phyloP scores from a whole-genome alignment of 2,329 filamentous ascomycete genomes.

The Aspergillus fumigatiaffinis region DNA sequence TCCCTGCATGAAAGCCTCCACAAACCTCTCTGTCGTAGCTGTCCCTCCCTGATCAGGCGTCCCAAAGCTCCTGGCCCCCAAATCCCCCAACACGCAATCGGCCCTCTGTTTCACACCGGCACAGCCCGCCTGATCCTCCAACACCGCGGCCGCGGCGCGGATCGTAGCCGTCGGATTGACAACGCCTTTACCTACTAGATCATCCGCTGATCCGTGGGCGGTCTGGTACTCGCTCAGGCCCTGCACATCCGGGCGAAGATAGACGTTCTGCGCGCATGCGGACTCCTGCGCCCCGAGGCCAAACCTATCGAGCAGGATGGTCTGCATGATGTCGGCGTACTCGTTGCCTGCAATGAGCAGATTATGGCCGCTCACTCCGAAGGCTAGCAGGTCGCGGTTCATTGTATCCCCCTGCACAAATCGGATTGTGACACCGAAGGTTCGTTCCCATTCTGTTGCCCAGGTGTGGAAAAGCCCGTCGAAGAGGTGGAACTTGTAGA shows the following conservation, averaged over 20 bases:
- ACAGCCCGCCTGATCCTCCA: not conserved
- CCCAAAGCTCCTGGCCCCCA: not conserved
- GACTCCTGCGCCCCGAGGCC: not conserved
- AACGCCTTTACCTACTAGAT: not conserved
- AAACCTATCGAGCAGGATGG: slow-evolving; percentile 2
- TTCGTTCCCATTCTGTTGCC: not conserved
- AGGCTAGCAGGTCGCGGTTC: slow-evolving; percentile 3
- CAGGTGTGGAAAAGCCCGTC: slow-evolving; percentile 2
- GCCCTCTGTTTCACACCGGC: not conserved
- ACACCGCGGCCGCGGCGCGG: not conserved
- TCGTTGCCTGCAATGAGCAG: slow-evolving; percentile 3
- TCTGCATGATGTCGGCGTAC: slow-evolving; percentile 4
- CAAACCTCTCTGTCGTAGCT: not conserved
- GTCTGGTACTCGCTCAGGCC: slow-evolving; percentile 4
- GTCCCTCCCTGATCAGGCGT: not conserved
- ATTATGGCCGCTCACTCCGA: not conserved
- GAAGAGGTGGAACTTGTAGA: slow-evolving; percentile 6
- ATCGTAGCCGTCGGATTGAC: slow-evolving; percentile 3
- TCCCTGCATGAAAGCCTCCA: not conserved
- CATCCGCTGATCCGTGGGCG: slow-evolving; percentile 3
- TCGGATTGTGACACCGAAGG: not conserved
- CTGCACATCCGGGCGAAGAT: not conserved
- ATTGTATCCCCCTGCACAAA: slow-evolving; percentile 3
- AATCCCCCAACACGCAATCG: not conserved
- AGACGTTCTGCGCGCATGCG: slow-evolving; percentile 3